Conservation (phyloP, 352 stramenopile genomes). For the Globisporangium viniferum region DNA sequence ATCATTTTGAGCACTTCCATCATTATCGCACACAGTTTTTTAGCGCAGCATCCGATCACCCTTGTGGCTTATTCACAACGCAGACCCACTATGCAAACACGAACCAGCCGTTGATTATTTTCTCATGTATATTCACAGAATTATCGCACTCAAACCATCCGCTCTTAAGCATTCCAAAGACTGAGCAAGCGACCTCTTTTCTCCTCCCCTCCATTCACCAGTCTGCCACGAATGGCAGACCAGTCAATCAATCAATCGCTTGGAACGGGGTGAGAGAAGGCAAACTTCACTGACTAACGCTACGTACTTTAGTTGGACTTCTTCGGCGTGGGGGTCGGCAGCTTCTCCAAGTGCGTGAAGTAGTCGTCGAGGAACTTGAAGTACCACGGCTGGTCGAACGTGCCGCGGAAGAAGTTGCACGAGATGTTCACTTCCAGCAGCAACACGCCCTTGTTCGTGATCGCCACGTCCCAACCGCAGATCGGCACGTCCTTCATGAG, state of each 20-base stretch:
- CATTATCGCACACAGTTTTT: neutral
- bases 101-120: neutral
- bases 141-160: neutral
- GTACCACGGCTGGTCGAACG: conserved; percentile 87
- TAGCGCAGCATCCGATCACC: neutral
- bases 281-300: conserved; percentile 13
- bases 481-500: conserved; percentile 92
- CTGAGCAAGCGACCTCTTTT: neutral
- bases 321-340: conserved; percentile 38
- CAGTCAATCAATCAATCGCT: neutral
- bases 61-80: neutral
- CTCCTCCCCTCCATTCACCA: neutral
- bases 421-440: conserved; percentile 92
- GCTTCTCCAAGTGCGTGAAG: conserved; percentile 69
- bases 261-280: neutral
- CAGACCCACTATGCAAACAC: neutral
- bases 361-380: conserved; percentile 87
- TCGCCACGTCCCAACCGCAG: conserved; percentile 91
- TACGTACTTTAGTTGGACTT: conserved; percentile 36
- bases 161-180: neutral
- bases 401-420: conserved; percentile 94
- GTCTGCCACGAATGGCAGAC: neutral
- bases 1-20: neutral
- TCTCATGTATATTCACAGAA: neutral
- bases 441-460: conserved; percentile 88